Evolutionary conservation across 2,329 filamentous ascomycete genomes (phyloP).

Genomic region (Epichloe amarillans): DNA sequence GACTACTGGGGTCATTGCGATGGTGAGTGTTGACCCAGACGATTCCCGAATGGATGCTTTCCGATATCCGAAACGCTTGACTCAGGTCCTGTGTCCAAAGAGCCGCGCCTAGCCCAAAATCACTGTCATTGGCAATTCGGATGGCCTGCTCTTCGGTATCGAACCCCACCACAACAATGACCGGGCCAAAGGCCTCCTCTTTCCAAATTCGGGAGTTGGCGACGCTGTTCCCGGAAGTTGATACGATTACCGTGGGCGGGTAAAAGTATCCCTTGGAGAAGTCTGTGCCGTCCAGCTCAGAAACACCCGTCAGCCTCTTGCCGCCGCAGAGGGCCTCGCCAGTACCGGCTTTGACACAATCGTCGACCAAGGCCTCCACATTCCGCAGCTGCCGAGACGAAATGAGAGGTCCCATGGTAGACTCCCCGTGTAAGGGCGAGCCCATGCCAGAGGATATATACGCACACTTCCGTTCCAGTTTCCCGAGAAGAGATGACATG

Average conservation of each 20-base stretch:
- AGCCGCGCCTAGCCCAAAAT: conserved; percentile 64
- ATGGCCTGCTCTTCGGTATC: conserved; percentile 60
- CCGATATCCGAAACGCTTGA: conserved; percentile 63
- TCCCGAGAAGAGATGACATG: conserved; percentile 47
- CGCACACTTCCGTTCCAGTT: conserved; percentile 50
- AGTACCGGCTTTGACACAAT: conserved; percentile 42
- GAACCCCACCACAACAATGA: conserved; percentile 64
- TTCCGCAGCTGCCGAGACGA: conserved; percentile 49
- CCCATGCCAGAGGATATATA: conserved; percentile 39
- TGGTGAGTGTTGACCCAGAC: conserved; percentile 51
- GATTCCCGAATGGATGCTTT: conserved; percentile 53
- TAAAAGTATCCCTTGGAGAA: conserved; percentile 58
- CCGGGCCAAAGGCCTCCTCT: conserved; percentile 75
- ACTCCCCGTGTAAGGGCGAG: conserved; percentile 38
- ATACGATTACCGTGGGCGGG: conserved; percentile 58
- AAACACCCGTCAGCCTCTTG: conserved; percentile 30
- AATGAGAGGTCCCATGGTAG: conserved; percentile 52
- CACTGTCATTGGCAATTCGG: conserved; percentile 56
- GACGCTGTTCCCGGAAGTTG: conserved; percentile 43
- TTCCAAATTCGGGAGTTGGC: conserved; percentile 57
- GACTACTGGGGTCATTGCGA: conserved; percentile 57
- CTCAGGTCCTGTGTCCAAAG: conserved; percentile 65
- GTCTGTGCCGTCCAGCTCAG: conserved; percentile 35
- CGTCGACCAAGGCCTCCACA: conserved; percentile 51
- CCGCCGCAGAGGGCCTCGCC: conserved; percentile 30